Evolutionary conservation across 176 grass and related monocot genomes (phyloP).

Genomic region (Ampelocalamus luodianensis): DNA sequence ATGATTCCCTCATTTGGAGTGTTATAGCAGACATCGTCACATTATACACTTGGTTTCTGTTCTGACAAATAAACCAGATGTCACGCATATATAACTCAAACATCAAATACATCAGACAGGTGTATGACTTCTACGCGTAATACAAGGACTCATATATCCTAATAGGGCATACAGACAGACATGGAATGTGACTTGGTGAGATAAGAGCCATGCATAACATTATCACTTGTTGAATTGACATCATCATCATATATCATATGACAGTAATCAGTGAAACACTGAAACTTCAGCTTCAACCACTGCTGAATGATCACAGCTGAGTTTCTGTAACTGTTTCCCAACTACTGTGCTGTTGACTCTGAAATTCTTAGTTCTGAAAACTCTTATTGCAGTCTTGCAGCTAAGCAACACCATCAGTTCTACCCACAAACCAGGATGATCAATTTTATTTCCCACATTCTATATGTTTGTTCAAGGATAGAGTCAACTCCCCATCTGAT

Average conservation of each 20-base stretch:
- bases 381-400: not conserved
- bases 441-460: not conserved
- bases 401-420: not conserved
- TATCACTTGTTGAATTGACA: not conserved
- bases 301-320: constrained; percentile 4
- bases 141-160: not conserved
- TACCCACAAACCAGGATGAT: not conserved
- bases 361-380: not conserved
- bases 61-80: not conserved
- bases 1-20: not conserved
- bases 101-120: not conserved
- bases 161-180: not conserved
- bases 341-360: not conserved
- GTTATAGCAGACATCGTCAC: not conserved
- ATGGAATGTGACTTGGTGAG: not conserved
- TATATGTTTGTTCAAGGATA: not conserved
- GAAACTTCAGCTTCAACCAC: not conserved
- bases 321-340: not conserved
- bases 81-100: not conserved
- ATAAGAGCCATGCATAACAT: not conserved
- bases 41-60: not conserved
- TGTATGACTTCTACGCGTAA: not conserved
- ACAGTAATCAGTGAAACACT: not conserved
- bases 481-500: not conserved
- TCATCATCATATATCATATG: constrained; percentile 1